Evolutionary conservation across 2,329 filamentous ascomycete species (phyloP), one percentile per base, ranked within the genome.

Genomic region (Coniella vitis): DNA sequence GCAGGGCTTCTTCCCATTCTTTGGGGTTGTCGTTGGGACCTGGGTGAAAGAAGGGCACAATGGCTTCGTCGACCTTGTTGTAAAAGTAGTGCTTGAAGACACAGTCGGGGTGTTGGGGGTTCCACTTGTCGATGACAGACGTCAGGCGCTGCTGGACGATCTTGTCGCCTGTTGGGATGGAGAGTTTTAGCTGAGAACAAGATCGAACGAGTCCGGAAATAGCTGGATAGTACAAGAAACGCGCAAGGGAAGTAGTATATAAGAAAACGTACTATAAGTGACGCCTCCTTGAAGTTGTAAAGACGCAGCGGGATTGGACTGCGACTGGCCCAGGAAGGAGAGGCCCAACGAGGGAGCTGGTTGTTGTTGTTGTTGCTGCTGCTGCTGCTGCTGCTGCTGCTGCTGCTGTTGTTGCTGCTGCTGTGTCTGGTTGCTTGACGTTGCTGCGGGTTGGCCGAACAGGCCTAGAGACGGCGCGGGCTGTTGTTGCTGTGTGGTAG

Each of bases 21-120:
- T 80, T 78, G 34, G 84, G 79, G 61, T 90, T 83, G 61, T 93
- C 88, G 57, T 79, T 73, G 1, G 81, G 71, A 14, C 78, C 73
- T 2, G 86, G 86, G 55, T 83, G 79, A 65, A 86, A 90, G 65
- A 86, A 90, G 10, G 86, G 86, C n/a, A 85, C 83, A 61, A 78
- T 77, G 45, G 80, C 78, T 59, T 86, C 80, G 55, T 86, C 83
- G 54, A 90, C 86, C 56, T 87, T 82, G 69, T 93, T 93, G 74
- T 93, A 94, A 65, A 93, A 88, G 71, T 91, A 91, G 61, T 86
- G 74, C 65, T 88, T 86, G 70, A 93, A 89, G 22, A 78, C 79
- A 58, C 86, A 90, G 61, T 80, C 81, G 19, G 80, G 75, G 63
- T 75, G 78, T 21, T 74, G 66, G 1, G 86, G 82, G 53, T 86